Evolutionary conservation across 2,329 filamentous ascomycete species (phyloP), one percentile per base, ranked within the genome.

Genomic region (Thyridium curvatum): DNA sequence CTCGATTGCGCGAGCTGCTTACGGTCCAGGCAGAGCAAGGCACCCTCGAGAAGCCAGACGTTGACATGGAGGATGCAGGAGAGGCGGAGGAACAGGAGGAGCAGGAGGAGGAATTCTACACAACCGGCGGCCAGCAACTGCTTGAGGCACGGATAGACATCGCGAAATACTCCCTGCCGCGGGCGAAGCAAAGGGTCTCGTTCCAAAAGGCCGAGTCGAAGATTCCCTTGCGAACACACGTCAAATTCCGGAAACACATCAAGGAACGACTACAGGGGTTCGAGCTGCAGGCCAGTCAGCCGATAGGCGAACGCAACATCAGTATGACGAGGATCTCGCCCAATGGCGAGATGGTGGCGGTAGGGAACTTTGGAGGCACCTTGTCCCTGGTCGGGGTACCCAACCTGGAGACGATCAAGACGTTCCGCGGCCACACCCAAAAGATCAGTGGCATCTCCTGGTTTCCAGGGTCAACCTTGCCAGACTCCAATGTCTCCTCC

Each of bases 91-190:
- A 80, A 14, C 80, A 77, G 35, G 82, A 72, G 3, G 86, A 90
- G 38, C 79, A 83, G 50, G 86, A 94, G 48, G 89, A 97, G 55
- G 93, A 98, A 52, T 98, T 96, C 61, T 98, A 96, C 59, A 95
- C 91, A 0, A 77, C 85, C 51, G 93, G 93, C 3, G 78, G 81
- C 2, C 71, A 77, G 4, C 81, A 82, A 31, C 69, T 98, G 17
- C 65, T 95, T 4, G 71, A 84, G 37, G 86, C 88, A 2, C 76
- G 93, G 43, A 79, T 81, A 52, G 75, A 83, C 18, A 89, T 98
- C 44, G 88, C 90, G 7, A 72, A 75, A 34, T 97, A 83, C 60
- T 94, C 89, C 6, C 65, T 98, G 35, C 88, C 89, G 2, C 74
- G 87, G 40, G 86, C 93, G 37, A 87, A 86, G 57, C 76, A 76